Conservation (phyloP, 1,139 yeast genomes). For the Yamadazyma conglobata region DNA sequence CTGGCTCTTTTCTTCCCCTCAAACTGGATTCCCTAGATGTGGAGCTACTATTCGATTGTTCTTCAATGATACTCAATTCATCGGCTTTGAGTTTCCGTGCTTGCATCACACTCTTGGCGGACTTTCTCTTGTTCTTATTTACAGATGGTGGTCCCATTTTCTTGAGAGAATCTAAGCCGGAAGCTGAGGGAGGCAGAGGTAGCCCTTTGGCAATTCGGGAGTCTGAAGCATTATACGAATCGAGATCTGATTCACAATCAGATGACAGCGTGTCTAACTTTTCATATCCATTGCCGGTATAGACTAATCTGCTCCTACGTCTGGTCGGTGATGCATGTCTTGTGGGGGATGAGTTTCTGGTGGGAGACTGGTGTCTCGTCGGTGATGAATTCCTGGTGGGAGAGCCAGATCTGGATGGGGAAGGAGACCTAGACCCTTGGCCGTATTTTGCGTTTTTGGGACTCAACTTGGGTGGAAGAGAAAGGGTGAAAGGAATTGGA, state of each 20-base stretch:
- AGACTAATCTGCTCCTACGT: conserved; percentile 27
- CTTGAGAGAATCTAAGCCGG: conserved; percentile 7
- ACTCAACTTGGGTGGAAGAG: conserved; percentile 42
- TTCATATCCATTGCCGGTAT: conserved; percentile 38
- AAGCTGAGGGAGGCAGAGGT: not conserved
- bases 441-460: conserved; percentile 18
- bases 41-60: conserved; percentile 27
- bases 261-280: conserved; percentile 30
- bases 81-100: conserved; percentile 22
- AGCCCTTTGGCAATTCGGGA: not conserved
- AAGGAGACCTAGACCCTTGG: conserved; percentile 11
- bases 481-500: conserved; percentile 44
- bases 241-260: conserved; percentile 10
- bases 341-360: too few species aligned
- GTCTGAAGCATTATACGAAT: not conserved
- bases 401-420: conserved; percentile 14
- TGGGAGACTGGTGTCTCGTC: too few species aligned
- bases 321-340: too few species aligned
- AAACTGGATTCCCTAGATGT: conserved; percentile 32
- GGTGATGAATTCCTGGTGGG: too few species aligned
- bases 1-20: conserved; percentile 6
- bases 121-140: conserved; percentile 19
- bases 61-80: conserved; percentile 45
- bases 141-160: conserved; percentile 21
- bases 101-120: conserved; percentile 17